Base-by-base conservation (phyloP, 495 filamentous ascomycete genomes). In the Aspergillus funiculosus region DNA sequence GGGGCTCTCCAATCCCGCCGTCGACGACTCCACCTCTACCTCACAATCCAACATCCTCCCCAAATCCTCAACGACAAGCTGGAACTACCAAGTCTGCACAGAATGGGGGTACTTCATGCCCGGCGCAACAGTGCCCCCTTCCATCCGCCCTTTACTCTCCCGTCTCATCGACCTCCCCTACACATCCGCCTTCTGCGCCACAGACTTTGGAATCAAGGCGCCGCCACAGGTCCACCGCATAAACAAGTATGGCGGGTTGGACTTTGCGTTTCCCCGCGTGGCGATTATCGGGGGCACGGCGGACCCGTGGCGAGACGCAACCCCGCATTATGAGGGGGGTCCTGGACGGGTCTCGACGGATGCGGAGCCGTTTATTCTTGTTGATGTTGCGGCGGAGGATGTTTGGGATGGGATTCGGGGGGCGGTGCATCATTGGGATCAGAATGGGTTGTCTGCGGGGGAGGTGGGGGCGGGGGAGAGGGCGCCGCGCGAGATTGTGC, bases 91-190 rank as follows among this genome's bases (percentile, higher is more conserved):
- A 41, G 60, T 61, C 28, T 74, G 68, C 46, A 59, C 58, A 3
- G 57, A 63, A 64, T 89, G 83, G 83, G 85, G 85, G 24, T 88
- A 74, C 62, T 73, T 85, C 18, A 72, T 76, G 52, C 83, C 81
- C 5, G 85, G 85, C 46, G 77, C 75, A 28, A 73, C 77, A 19
- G 77, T 79, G 1, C 83, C 84, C 0, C 29, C 52, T 0, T 53
- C 65, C 48, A 73, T 80, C 48, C 70, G 77, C 0, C 80, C 85
- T 0, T 55, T 89, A 5, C 71, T 87, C 44, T 86, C 82, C 6
- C 79, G 83, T 6, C 69, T 74, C 1, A 68, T 84, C 46, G 70
- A 76, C 52, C 46, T 86, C 0, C 58, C 72, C 8, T 85, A 76
- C 58, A 47, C 64, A 4, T 67, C 71, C 5, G 17, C 69, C 2